Conservation (phyloP, 192 early-diverging fungal genomes). For the Geosiphon pyriformis region DNA sequence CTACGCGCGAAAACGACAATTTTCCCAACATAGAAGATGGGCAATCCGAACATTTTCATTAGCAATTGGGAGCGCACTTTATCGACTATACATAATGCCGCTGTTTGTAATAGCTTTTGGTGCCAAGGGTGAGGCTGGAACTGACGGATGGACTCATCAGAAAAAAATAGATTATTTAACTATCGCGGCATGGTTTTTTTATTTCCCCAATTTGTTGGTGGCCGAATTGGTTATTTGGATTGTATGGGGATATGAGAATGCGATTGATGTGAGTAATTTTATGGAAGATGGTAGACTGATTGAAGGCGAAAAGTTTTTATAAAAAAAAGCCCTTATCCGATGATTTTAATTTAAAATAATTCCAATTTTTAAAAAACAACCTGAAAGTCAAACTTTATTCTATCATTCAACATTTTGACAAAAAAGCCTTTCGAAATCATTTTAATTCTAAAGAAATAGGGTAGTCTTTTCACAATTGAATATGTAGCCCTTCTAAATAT, state of each 20-base stretch:
- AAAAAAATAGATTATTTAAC: background rate
- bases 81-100: background rate
- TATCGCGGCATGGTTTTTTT: background rate
- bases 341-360: too few relatives aligned
- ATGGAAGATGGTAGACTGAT: too few relatives aligned
- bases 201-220: background rate
- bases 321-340: too few relatives aligned
- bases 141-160: background rate
- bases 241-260: background rate
- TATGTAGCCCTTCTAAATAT: too few relatives aligned
- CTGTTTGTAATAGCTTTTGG: background rate
- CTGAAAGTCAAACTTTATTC: too few relatives aligned
- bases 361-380: too few relatives aligned
- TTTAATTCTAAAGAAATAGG: too few relatives aligned
- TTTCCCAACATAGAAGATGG: background rate
- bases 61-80: background rate
- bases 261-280: too few relatives aligned
- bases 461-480: too few relatives aligned
- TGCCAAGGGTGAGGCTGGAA: background rate
- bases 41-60: conserved; percentile 1
- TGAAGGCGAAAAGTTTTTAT: too few relatives aligned
- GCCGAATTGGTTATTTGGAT: background rate
- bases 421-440: too few relatives aligned
- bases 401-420: too few relatives aligned
- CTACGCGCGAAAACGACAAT: background rate